These are phyloP conservation scores for Amylostereum areolatum DNA, from an alignment of 1,284 basidiomycete species.

Conservation along the genomic window DNA sequence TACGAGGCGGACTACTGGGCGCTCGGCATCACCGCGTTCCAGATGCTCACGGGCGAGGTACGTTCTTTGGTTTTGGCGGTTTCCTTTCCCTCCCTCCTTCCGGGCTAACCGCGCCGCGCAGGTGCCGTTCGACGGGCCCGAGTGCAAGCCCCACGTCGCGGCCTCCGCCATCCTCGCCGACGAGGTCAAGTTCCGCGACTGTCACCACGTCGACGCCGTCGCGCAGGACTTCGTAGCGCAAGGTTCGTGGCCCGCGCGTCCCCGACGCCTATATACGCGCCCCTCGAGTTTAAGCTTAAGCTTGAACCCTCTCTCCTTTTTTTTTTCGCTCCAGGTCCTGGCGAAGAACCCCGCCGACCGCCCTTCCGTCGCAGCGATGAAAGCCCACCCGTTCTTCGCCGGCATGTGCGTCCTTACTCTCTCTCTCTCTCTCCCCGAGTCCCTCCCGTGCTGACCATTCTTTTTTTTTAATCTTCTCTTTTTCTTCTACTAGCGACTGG, in stretches of 20 bases:
- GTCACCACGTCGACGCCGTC: neutral
- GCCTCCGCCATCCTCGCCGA: slow-evolving; percentile 1
- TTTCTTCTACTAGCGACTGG: neutral
- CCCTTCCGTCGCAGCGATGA: neutral
- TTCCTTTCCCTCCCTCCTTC: neutral
- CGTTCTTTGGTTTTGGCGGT: neutral
- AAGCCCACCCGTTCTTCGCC: slow-evolving; percentile 1
- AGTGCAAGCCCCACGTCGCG: too few relatives aligned
- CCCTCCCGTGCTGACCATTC: too few relatives aligned
- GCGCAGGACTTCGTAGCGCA: neutral
- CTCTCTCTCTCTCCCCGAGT: neutral
- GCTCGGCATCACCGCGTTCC: neutral
- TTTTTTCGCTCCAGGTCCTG: neutral
- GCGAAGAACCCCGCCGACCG: neutral
- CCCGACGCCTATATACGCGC: neutral
- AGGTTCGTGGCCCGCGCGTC: slow-evolving; percentile 6
- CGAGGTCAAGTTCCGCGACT: neutral
- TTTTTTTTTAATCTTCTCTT: too few relatives aligned
- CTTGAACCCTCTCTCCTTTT: too few relatives aligned
- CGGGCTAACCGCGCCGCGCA: neutral
- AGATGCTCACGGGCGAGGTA: neutral
- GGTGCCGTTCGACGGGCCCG: too few relatives aligned
- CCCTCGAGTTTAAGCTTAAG: too few relatives aligned
- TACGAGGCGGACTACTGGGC: slow-evolving; percentile 3
- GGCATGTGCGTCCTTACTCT: neutral